Percentiles rank a stretch among this genome's conserved stretches.
phyloP scores from a whole-genome alignment of 129 eudicot species.

The Oenanthe sinensis region DNA sequence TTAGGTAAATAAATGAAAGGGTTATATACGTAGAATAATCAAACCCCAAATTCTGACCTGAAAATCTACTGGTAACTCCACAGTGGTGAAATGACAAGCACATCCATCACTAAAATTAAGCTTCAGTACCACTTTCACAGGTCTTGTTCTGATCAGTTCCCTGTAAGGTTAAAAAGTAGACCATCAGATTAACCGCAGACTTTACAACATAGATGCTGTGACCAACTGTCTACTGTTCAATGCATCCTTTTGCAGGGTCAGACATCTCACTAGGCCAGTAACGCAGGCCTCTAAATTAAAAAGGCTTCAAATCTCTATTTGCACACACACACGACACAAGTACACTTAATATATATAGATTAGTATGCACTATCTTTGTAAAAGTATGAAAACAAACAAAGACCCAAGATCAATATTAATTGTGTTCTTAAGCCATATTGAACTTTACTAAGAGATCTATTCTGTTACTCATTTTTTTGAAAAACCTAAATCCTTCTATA shows the following conservation, averaged over 20 bases:
- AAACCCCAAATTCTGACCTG: constrained; percentile 29
- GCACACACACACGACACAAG: neutral
- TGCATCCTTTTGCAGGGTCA: neutral
- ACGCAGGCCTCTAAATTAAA: neutral
- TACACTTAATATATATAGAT: neutral
- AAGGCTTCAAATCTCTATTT: neutral
- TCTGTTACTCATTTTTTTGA: neutral
- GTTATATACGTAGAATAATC: neutral
- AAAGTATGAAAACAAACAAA: neutral
- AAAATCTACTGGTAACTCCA: constrained; percentile 45
- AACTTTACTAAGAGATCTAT: neutral
- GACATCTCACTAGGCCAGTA: neutral
- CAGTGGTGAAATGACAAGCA: constrained; percentile 36
- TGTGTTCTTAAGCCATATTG: neutral
- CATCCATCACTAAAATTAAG: constrained; percentile 57
- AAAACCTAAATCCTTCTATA: neutral
- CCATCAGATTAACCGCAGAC: neutral
- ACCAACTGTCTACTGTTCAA: neutral
- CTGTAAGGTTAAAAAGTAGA: constrained; percentile 16
- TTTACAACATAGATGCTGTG: neutral
- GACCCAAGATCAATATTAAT: neutral
- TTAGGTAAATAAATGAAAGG: neutral
- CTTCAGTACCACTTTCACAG: constrained; percentile 39
- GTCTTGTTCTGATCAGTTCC: constrained; percentile 44
- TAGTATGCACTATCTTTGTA: neutral